Conservation (phyloP, 495 filamentous ascomycete species). For the Chlorociboria aeruginascens region DNA sequence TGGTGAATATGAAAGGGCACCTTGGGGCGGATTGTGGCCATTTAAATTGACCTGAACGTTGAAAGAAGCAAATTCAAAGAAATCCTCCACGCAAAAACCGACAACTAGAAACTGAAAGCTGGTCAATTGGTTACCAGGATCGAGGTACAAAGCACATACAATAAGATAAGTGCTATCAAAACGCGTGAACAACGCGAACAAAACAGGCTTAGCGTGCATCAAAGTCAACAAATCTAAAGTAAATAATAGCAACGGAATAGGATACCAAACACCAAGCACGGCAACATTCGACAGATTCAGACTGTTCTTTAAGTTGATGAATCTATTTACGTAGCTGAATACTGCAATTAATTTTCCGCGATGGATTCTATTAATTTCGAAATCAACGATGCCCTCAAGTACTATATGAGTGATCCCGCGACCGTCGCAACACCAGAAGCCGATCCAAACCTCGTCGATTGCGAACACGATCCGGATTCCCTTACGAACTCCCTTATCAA, state of each 20-base stretch:
- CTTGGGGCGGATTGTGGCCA: slow-evolving; percentile 15
- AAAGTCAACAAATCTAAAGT: slow-evolving; percentile 10
- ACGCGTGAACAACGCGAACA: slow-evolving; percentile 9
- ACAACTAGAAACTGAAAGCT: background rate
- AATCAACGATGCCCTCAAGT: slow-evolving; percentile 89
- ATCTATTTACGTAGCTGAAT: slow-evolving; percentile 15
- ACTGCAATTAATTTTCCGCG: slow-evolving; percentile 5
- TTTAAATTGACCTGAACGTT: slow-evolving; percentile 1
- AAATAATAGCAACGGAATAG: slow-evolving; percentile 6
- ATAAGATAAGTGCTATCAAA: no score
- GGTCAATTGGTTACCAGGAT: slow-evolving; percentile 15
- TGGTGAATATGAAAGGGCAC: slow-evolving; percentile 18
- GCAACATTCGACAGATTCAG: background rate
- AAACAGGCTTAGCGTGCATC: background rate
- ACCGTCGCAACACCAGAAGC: slow-evolving; percentile 79
- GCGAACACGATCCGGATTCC: slow-evolving; percentile 82
- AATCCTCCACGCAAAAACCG: background rate
- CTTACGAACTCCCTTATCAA: slow-evolving; percentile 71
- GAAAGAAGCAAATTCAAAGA: background rate
- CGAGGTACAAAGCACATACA: slow-evolving; percentile 11
- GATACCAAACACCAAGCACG: slow-evolving; percentile 10
- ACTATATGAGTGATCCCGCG: slow-evolving; percentile 85
- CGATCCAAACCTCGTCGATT: slow-evolving; percentile 71
- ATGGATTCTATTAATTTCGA: slow-evolving; percentile 84
- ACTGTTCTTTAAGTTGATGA: slow-evolving; percentile 1